phyloP scores from a whole-genome alignment of 805 yeast genomes.

The Grigorovia humatica region DNA sequence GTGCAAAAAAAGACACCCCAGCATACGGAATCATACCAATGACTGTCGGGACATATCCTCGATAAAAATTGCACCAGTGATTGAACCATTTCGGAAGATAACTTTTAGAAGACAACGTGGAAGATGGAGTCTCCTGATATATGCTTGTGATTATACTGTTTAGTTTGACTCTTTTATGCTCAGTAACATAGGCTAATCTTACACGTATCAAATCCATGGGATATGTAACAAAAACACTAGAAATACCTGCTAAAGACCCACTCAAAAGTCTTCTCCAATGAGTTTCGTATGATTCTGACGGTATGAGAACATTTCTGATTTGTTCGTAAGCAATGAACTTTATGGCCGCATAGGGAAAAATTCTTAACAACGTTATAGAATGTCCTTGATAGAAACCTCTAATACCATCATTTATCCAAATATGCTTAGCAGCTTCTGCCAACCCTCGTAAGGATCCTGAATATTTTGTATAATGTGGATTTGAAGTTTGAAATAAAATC shows the following conservation, averaged over 20 bases:
- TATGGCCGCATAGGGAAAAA: slow-evolving; percentile 95
- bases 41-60: slow-evolving; percentile 91
- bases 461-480: slow-evolving; percentile 74
- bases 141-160: slow-evolving; percentile 23
- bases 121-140: slow-evolving; percentile 24
- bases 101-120: slow-evolving; percentile 29
- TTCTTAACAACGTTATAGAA: slow-evolving; percentile 80
- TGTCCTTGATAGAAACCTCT: slow-evolving; percentile 90
- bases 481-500: slow-evolving; percentile 88
- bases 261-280: slow-evolving; percentile 71
- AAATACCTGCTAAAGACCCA: slow-evolving; percentile 84
- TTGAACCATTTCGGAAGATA: slow-evolving; percentile 27
- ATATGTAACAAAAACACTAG: slow-evolving; percentile 80
- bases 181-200: slow-evolving; percentile 81
- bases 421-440: slow-evolving; percentile 57
- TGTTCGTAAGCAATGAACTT: slow-evolving; percentile 96
- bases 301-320: slow-evolving; percentile 68
- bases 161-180: slow-evolving; percentile 23
- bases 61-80: slow-evolving; percentile 58
- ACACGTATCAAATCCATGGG: slow-evolving; percentile 89
- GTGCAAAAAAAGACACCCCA: slow-evolving; percentile 92
- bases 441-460: slow-evolving; percentile 76
- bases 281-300: slow-evolving; percentile 64
- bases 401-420: slow-evolving; percentile 59
- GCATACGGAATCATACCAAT: slow-evolving; percentile 97